Conservation (phyloP, 768 basidiomycete species). For the Suillus weaverae region DNA sequence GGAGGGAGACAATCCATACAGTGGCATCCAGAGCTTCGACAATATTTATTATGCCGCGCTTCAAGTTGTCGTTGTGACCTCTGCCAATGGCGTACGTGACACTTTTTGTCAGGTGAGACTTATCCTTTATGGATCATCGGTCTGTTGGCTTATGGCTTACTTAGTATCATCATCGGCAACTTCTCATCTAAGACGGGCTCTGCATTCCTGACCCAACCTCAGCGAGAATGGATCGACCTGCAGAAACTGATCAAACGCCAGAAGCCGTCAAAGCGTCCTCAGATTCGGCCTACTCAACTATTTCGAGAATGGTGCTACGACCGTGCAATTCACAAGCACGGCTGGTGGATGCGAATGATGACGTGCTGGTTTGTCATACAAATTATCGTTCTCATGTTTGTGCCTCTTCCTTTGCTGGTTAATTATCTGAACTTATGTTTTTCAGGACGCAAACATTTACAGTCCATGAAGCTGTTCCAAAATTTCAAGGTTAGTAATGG, state of each 20-base stretch:
- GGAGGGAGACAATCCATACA: constrained; percentile 67
- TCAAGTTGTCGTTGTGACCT: constrained; percentile 84
- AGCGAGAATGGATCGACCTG: constrained; percentile 93
- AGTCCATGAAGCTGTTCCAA: constrained; percentile 47
- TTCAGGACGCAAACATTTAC: constrained; percentile 80
- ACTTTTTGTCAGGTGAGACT: constrained; percentile 79
- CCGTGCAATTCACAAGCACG: constrained; percentile 87
- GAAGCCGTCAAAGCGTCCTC: constrained; percentile 81
- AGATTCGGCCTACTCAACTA: constrained; percentile 48
- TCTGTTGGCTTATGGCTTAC: constrained; percentile 5
- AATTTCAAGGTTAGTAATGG: constrained; percentile 55
- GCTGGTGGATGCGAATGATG: constrained; percentile 86
- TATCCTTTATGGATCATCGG: background rate
- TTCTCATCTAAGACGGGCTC: constrained; percentile 86
- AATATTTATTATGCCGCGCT: constrained; percentile 79
- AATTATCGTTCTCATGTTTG: constrained; percentile 80
- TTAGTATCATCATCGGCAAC: constrained; percentile 93
- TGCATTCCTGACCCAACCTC: constrained; percentile 82
- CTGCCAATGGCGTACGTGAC: constrained; percentile 70
- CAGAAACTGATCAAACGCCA: constrained; percentile 87
- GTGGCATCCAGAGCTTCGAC: constrained; percentile 79
- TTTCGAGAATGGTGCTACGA: constrained; percentile 89
- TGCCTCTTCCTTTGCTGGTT: constrained; percentile 11
- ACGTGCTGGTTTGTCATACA: constrained; percentile 79
- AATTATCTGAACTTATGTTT: constrained; percentile 4